These are phyloP conservation scores for Hypomyces perniciosus DNA, from an alignment of 2,329 filamentous ascomycete species.

Conservation along the genomic window DNA sequence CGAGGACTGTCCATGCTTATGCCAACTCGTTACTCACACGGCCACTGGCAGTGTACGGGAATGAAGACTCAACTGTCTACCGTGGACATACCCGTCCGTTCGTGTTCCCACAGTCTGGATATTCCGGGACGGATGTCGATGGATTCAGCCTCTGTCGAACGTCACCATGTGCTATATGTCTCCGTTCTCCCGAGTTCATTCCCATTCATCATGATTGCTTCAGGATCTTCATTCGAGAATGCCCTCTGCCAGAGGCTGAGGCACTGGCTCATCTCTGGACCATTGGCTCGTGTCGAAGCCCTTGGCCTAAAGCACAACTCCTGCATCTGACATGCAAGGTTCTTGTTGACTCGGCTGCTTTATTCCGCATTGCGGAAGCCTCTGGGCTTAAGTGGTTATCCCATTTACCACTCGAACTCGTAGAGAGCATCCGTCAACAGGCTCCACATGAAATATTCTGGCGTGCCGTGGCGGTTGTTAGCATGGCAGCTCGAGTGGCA, in stretches of 20 bases:
- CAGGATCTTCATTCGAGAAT: not conserved
- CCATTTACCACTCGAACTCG: not conserved
- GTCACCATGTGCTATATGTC: not conserved
- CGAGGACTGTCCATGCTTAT: not conserved
- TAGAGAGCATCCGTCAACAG: not conserved
- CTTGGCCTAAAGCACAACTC: not conserved
- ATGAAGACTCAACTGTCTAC: not conserved
- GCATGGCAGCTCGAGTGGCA: not conserved
- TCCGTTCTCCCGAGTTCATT: not conserved
- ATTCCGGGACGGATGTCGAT: not conserved
- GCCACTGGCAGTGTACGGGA: not conserved
- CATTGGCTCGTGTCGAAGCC: not conserved
- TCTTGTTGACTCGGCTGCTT: not conserved
- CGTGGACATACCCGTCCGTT: not conserved
- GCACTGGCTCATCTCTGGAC: not conserved
- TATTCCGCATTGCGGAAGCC: not conserved
- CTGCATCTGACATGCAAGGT: not conserved
- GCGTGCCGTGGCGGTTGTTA: not conserved
- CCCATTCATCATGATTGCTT: not conserved
- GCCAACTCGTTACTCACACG: not conserved
- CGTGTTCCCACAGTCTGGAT: not conserved
- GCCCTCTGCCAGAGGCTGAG: not conserved
- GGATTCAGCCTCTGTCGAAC: not conserved
- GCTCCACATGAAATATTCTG: not conserved
- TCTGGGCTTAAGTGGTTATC: not conserved